Conservation (phyloP, 345 rosid genomes). For the Eucalyptus cloeziana region DNA sequence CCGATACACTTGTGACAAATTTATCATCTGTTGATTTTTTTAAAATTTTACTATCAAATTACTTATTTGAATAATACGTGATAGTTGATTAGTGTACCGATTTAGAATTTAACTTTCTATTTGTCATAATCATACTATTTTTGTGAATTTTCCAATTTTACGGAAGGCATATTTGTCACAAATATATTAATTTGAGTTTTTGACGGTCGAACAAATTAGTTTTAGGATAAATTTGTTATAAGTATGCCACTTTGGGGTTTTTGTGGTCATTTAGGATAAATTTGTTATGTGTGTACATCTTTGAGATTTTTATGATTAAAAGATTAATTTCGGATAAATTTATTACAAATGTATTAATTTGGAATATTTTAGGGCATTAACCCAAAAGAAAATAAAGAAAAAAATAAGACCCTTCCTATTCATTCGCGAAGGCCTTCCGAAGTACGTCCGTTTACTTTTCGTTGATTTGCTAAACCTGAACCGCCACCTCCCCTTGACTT, state of each 20-base stretch:
- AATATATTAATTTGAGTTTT: fast-evolving
- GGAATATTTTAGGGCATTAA: too few species aligned
- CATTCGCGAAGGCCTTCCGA: background rate
- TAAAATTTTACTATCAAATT: too few species aligned
- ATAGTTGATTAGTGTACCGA: fast-evolving
- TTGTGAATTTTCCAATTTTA: too few species aligned
- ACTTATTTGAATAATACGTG: fast-evolving
- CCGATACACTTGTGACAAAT: fast-evolving
- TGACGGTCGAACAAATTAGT: fast-evolving
- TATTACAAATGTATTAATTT: fast-evolving
- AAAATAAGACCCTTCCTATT: background rate
- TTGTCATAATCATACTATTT: fast-evolving
- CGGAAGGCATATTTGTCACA: fast-evolving
- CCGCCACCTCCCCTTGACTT: background rate
- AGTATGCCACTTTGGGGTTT: fast-evolving
- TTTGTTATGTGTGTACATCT: fast-evolving
- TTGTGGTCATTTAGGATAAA: too few species aligned
- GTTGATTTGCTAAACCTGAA: background rate
- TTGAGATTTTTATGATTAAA: too few species aligned
- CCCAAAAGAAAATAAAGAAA: too few species aligned
- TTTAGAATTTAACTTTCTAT: too few species aligned
- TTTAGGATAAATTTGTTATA: fast-evolving
- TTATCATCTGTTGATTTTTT: fast-evolving
- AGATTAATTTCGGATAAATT: too few species aligned
- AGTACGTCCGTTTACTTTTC: background rate